Base-by-base conservation (phyloP, 2,329 filamentous ascomycete species). In the Ceratocystiopsis sp. region DNA sequence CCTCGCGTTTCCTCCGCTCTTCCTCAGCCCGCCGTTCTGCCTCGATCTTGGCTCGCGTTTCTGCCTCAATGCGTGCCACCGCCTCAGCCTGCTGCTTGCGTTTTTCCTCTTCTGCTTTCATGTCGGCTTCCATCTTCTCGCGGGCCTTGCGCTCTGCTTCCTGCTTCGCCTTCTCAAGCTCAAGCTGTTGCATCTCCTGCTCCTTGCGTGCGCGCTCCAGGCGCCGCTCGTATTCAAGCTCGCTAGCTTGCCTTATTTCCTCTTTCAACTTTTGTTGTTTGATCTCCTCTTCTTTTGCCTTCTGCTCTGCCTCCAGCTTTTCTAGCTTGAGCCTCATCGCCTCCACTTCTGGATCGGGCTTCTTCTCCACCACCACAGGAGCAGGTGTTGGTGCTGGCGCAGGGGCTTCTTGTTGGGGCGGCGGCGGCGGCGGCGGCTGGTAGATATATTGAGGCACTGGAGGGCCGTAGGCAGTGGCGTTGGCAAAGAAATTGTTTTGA, bases 261-360 rank as follows among this genome's bases (percentile, higher is more conserved):
- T 65, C 61, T 42, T 66, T 64, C 58, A 65, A 60, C 49, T 59
- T 60, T 45, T 54, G 49, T 44, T 64, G 60, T 51, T 59, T 63
- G 33, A 66, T 62, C 11, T 61, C 63, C 12, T 64, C 65, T 42
- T 66, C 67, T 46, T 60, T 62, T 48, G 58, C 61, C 29, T 63
- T 65, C 45, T 67, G 59, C 29, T 63, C 63, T 4, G 57, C 60
- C 48, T 72, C 65, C 37, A 72, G 62, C 11, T 61, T 59, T 13
- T 67, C 64, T 15, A 83, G 58, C 51, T 80, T 69, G 48, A 73
- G 67, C 48, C 78, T 69, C 45, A 79, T 67, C n/a, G 64, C 64
- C 48, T 79, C 63, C 52, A 75, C 75, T 44, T 80, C 71, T 2
- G 70, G 66, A 42, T 80, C 53, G 14, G 60, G 59, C 45, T 63